Base-by-base conservation (phyloP, 192 early-diverging fungal genomes). In the Dimargaris xerosporica region DNA sequence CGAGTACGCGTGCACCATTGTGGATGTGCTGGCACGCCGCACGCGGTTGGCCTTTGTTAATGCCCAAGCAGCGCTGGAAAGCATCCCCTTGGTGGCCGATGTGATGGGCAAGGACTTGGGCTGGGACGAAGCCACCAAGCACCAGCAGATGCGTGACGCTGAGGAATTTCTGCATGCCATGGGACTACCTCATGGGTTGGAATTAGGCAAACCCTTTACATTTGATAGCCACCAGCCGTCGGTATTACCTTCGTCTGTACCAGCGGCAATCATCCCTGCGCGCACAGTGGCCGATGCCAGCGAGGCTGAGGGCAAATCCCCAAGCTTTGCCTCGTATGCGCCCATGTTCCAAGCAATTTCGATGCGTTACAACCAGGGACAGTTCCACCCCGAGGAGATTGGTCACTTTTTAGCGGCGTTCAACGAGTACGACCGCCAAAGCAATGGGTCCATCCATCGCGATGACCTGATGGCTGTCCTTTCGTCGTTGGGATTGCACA, bases 21-120 rank as follows among this genome's bases (percentile, higher is more conserved):
- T 95, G 44, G 95, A 98, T 78, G 91, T 98, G 9, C 74, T 98
- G 63, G 93, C 84, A 11, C 86, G 95, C 39, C 89, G 95, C 52
- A 83, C 84, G 48, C 85, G 95, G 11, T 76, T 98, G 34, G 90
- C 92, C 2, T 96, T 96, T 81, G 80, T 98, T 46, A 90, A 96
- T 71, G 89, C 91, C 23, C 87, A 89, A 67, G 93, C 93, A 13
- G 86, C 91, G 29, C 76, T 84, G 59, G 90, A 94, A 59, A 77
- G 88, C 4, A 74, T 98, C 21, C 93, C 93, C 10, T 74, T 77
- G 41, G 85, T 98, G 12, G 81, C 94, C 45, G 88, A 90, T 61
- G 93, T 98, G 62, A 94, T 98, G 95, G 74, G 84, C 0, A 73
- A 80, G 42, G 95, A 98, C 70, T 83, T 98, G 23, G 65, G 72